Evolutionary conservation across 1,139 yeast species (phyloP).

Genomic region (Sugiyamaella japonica): DNA sequence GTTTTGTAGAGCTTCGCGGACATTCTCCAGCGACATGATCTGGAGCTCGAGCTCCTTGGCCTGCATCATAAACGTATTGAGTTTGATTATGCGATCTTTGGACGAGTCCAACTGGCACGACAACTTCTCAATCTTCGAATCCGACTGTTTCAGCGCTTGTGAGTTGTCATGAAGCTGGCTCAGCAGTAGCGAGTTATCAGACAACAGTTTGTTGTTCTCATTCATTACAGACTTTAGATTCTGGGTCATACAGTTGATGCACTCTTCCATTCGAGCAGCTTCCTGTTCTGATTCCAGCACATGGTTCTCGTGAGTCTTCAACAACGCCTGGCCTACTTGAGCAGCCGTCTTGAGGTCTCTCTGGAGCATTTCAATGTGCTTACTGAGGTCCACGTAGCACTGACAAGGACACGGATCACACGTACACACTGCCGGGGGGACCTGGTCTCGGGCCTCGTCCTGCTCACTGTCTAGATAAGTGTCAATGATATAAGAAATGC

Average conservation of each 20-base stretch:
- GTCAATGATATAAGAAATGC: conserved; percentile 10
- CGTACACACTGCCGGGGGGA: not conserved
- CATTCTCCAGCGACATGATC: conserved; percentile 27
- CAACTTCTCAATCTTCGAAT: conserved; percentile 22
- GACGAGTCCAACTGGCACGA: conserved; percentile 25
- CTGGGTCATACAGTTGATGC: conserved; percentile 24
- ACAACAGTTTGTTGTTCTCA: conserved; percentile 23
- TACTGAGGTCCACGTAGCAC: conserved; percentile 22
- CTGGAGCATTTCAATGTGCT: conserved; percentile 26
- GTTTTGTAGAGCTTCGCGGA: conserved; percentile 27
- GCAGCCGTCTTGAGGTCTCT: conserved; percentile 33
- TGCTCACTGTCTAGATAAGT: not conserved
- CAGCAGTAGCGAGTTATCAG: conserved; percentile 27
- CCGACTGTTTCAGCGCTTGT: conserved; percentile 25
- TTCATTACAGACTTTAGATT: conserved; percentile 23
- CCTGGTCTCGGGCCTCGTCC: not conserved
- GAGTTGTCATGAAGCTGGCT: conserved; percentile 26
- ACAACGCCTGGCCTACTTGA: conserved; percentile 34
- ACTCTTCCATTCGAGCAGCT: conserved; percentile 23
- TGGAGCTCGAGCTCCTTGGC: conserved; percentile 28
- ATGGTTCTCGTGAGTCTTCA: conserved; percentile 27
- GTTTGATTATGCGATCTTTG: conserved; percentile 23
- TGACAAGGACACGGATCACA: conserved; percentile 16
- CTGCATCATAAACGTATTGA: conserved; percentile 25
- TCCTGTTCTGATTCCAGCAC: conserved; percentile 23